Base-by-base conservation (phyloP, 2,329 filamentous ascomycete species). In the Aspergillus japonicus region DNA sequence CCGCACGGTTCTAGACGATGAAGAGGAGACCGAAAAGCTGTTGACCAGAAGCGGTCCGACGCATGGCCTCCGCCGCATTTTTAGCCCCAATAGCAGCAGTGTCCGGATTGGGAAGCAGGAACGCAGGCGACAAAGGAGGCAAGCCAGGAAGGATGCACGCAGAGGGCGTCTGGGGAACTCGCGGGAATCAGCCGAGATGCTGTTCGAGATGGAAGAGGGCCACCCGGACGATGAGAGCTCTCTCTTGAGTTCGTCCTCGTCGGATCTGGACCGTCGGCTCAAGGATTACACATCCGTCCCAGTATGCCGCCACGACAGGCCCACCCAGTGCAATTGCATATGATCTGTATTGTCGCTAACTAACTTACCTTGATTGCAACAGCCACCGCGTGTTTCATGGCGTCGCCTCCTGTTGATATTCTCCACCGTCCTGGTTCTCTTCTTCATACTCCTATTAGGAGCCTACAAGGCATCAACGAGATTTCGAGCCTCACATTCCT, bases 161-260 rank as follows among this genome's bases (percentile, higher is more conserved):
- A 78, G 65, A 78, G 80, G 68, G 86, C 85, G 70, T 42, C 68
- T 81, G 78, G 77, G 81, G 82, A 62, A 80, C 76, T 64, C 73
- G 84, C 70, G 75, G 82, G 89, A 91, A 71, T 86, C 91, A 65
- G 88, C 89, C 42, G 85, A 88, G 73, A 80, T 96, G 69, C 91
- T 96, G 88, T 93, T 91, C 73, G 90, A 95, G 77, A 91, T 94
- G 89, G 93, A 97, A 75, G 89, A 92, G 71, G 91, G 92, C 1
- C 71, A 77, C 33, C 71, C 69, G 62, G 87, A 89, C 23, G 60
- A 64, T 52, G 60, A 62, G 50, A 60, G 56, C 53, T 62, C 60
- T 10, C 58, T 62, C 47, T 31, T 62, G 39, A 58, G 59, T 55
- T 23, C 51, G 2, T 57, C 62, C 21, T 64, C 58, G 78, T 87